Conservation (phyloP, 2,329 filamentous ascomycete genomes). For the Epichloe sylvatica region DNA sequence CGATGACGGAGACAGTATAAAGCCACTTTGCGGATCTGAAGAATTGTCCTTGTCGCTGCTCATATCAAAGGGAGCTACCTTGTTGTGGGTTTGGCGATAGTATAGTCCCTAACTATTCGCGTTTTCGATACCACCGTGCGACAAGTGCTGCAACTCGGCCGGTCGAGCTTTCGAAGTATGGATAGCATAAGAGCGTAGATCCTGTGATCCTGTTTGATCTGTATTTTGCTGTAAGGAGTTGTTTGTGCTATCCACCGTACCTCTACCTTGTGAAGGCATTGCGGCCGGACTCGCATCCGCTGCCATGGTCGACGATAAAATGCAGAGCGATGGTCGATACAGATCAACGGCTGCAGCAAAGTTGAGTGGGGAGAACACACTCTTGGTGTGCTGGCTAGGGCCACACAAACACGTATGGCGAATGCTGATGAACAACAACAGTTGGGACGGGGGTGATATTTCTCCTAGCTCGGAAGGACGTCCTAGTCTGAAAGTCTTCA, state of each 20-base stretch:
- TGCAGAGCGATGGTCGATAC: background rate
- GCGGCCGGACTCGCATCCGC: slow-evolving; percentile 12
- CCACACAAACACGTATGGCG: background rate
- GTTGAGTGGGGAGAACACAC: background rate
- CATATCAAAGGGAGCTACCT: slow-evolving; percentile 9
- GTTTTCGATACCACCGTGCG: slow-evolving; percentile 3
- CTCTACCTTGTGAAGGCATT: slow-evolving; percentile 11
- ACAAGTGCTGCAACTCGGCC: slow-evolving; percentile 8
- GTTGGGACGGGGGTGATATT: too few relatives aligned
- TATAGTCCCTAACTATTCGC: slow-evolving; percentile 2
- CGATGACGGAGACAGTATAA: slow-evolving; percentile 5
- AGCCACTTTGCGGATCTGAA: background rate
- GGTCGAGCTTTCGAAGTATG: slow-evolving; percentile 15
- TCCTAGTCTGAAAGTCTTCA: background rate
- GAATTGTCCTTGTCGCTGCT: background rate
- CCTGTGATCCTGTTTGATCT: background rate
- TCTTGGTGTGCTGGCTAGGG: background rate
- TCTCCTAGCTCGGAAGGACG: too few relatives aligned
- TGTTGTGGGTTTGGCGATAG: slow-evolving; percentile 4
- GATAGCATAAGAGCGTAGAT: slow-evolving; percentile 9
- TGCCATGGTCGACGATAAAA: background rate
- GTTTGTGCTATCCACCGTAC: slow-evolving; percentile 11
- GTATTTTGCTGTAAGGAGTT: slow-evolving; percentile 10
- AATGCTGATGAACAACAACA: background rate
- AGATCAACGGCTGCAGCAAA: background rate